Base-by-base conservation (phyloP, 2,329 filamentous ascomycete species). In the Trichoderma oligosporum region DNA sequence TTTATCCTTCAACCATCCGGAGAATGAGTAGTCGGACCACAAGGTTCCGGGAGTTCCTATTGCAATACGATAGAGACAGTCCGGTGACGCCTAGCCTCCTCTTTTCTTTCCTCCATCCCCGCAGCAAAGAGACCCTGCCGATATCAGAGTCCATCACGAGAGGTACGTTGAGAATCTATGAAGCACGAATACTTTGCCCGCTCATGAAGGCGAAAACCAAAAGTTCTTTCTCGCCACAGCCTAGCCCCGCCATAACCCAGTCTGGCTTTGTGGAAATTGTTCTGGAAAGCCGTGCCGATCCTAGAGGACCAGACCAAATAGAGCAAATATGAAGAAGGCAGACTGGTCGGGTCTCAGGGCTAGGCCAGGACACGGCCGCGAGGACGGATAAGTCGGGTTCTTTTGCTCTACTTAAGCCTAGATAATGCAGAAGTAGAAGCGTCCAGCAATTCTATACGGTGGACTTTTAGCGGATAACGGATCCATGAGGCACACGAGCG, bases 341-440 rank as follows among this genome's bases (percentile, higher is more conserved):
- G 47, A 20, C n/a, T n/a, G 24, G 47, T 16, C n/a, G 47, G 11
- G 22, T 55, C 7, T 29, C 41, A 29, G 51, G 29, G 18, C 11
- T 29, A 46, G 16, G n/a, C n/a, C 51, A 36, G 31, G 41, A 22
- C 39, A 41, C 12, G 36, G 16, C 11, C 16, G 20, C 3, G 12
- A 9, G 12, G 31, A 55, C 51, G 51, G 51, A 55, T 55, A 55
- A 55, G 41, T 55, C 51, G 51, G 51, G 51, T 55, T 29, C 51
- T 55, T 55, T 55, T 55, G 51, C 51, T 25, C 39, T 11, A 45
- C 3, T 7, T n/a, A 4, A n/a, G 20, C 41, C 51, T n/a, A 36
- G 51, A 55, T 55, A 55, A 46, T 41, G 7, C 38, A 53, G 35
- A 25, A 44, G 20, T 3, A 44, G 27, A 51, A 35, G 47, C 47